Base-by-base conservation (phyloP, 805 yeast species). In the Zygosaccharomyces siamensis region DNA sequence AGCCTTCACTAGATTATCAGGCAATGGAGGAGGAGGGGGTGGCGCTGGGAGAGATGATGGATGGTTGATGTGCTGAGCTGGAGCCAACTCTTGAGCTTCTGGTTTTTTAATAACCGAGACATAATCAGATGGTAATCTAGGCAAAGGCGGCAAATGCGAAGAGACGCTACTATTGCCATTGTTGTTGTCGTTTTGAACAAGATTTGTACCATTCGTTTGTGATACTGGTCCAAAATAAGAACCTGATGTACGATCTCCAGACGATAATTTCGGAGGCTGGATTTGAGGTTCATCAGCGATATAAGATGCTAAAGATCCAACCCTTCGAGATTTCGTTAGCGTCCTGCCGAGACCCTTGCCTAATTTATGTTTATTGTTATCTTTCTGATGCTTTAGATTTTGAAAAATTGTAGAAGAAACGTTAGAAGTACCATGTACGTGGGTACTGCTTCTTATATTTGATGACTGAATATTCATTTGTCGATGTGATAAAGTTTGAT, bases 241-340 rank as follows among this genome's bases (percentile, higher is more conserved):
- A 7, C n/a, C 27, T 12, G 43, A 21, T 4, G 33, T 14, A 26
- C 23, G 10, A 18, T 30, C 20, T 7, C 14, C 28, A 23, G 5
- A 8, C 2, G 44, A 18, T 16, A 23, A 16, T 6, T 20, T 21
- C 14, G 31, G 21, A 12, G 8, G 10, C 7, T 20, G 43, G 1
- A 24, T 3, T 32, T 12, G 20, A 33, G 37, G 21, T 14, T 14
- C 37, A 33, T 28, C n/a, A 7, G 37, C 33, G 1, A 56, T 26
- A 26, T 45, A 50, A 5, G 63, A 54, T 1, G 66, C 52, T 4
- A 62, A 48, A 3, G 66, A 61, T n/a, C 48, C 38, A 11, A 60
- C 23, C 27, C 60, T 31, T 37, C 56, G 52, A 46, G 66, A 62
- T 47, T 60, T 61, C 2, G 54, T 46, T 24, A 60, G 12, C 2